Evolutionary conservation across 106 monocot species (phyloP), one percentile per base, ranked within the genome.

Genomic region (Vanilla planifolia): DNA sequence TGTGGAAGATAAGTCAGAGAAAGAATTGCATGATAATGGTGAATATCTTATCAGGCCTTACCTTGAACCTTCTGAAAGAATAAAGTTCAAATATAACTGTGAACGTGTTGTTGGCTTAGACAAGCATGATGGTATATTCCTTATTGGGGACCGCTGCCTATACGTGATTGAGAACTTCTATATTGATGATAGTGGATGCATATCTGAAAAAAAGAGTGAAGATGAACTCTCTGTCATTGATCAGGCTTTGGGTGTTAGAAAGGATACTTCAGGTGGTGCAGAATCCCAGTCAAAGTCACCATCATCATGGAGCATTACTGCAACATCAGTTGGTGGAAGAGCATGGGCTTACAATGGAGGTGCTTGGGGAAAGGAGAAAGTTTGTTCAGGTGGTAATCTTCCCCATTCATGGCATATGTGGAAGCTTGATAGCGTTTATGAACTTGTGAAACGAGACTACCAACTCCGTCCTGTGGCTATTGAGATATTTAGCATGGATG

Each of bases 341-440:
- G 98, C 88, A 55, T 98, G 98, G 98, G 98, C 98, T 51, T 98
- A 98, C 55, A 98, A 88, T 75, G 98, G 98, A 24, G 98, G 98
- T 66, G 92, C 98, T 52, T 98, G 98, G 98, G 98, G 98, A 27
- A 98, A 92, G 71, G 98, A 98, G 73, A 98, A 78, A 71, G 64
- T 77, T 11, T 85, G 79, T 63, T 72, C 53, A 23, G 83, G 88
- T 68, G 73, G 88, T 55, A 98, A 85, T 72, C 60, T 92, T 63
- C 92, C 88, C 45, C 98, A 98, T 68, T 81, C 74, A 53, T 98
- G 98, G 98, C 92, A 92, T 69, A 98, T 98, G 98, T 98, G 98
- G 98, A 98, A 98, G 70, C 79, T 98, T 70, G 88, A 98, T 75
- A 92, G 74, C 72, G 79, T 98, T 46, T 82, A 98, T 80, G 98